Evolutionary conservation across 2,329 filamentous ascomycete genomes (phyloP), one percentile per base, ranked within the genome.

Genomic region (Ceratocystis colombiana): DNA sequence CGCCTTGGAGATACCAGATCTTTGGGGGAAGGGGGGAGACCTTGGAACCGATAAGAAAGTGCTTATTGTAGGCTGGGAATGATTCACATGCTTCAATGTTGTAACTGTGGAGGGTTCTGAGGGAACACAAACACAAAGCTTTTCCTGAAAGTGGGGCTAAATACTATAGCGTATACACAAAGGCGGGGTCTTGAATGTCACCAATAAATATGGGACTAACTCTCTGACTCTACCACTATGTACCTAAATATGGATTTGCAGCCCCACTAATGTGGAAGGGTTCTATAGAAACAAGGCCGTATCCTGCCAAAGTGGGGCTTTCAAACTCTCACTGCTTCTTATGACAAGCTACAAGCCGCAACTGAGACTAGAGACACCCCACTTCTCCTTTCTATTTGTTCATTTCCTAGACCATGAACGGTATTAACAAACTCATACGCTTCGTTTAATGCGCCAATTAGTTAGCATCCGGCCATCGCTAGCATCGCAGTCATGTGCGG

Each of bases 111-210:
- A 59, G 53, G n/a, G 17, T 22, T 57, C 28, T 57, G 25, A 33
- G 55, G 55, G 55, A 59, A 59, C 55, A 59, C 55, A 59, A 37
- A 59, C 28, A 59, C 55, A 59, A 59, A 59, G 55, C 55, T 59
- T 59, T 59, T 59, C 15, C 10, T 30, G 28, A 59, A 59, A 59
- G 55, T 59, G 55, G 55, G 55, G 33, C 55, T 59, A 5, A 6
- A 30, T 59, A 8, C 20, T 59, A 37, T 17, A 15, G 28, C 3
- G 28, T 37, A n/a, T 7, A 37, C 28, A 2, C 6, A 59, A 59
- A 7, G 33, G 55, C 8, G 55, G 55, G 55, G 30, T n/a, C 2
- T 37, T 15, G 17, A 1, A 12, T 59, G 3, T 1, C 17, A 37
- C 28, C 28, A 12, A 15, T 12, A 30, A 15, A 33, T 15, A 57